phyloP scores from a whole-genome alignment of 176 grass and related monocot species.

The Neostapfia colusana region DNA sequence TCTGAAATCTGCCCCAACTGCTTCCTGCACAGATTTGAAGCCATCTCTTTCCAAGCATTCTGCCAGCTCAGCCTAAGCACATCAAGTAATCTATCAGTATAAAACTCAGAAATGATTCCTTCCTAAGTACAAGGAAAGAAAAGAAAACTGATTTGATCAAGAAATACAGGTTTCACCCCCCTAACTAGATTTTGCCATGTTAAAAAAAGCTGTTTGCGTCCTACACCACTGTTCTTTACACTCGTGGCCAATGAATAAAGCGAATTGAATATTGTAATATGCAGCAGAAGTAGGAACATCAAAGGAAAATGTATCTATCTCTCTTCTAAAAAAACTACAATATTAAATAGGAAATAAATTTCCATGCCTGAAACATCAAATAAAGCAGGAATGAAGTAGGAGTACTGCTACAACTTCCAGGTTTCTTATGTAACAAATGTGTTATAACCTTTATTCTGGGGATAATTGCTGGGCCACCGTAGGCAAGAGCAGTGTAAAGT shows the following conservation, averaged over 20 bases:
- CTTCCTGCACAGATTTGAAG: slow-evolving; percentile 89
- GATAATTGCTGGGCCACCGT: slow-evolving; percentile 86
- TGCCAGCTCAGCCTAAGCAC: slow-evolving; percentile 72
- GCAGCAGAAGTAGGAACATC: too few relatives aligned
- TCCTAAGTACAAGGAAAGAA: neutral
- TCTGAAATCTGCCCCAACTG: slow-evolving; percentile 73
- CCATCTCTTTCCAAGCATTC: slow-evolving; percentile 92
- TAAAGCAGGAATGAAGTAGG: neutral
- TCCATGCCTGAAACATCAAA: neutral
- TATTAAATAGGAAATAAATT: neutral
- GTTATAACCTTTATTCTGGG: slow-evolving; percentile 83
- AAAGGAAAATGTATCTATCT: neutral
- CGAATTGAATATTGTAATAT: neutral
- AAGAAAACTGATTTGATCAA: neutral
- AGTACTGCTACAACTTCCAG: neutral
- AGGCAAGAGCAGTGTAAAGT: slow-evolving; percentile 84
- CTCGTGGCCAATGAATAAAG: neutral
- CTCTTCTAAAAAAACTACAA: neutral
- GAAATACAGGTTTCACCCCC: too few relatives aligned
- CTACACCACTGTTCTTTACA: neutral
- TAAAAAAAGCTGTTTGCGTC: neutral
- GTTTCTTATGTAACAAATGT: neutral
- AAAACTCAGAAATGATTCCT: neutral
- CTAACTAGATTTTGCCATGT: neutral
- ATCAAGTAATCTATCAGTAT: slow-evolving; percentile 24